Conservation (phyloP, 2,329 filamentous ascomycete genomes). For the Colletotrichum noveboracense region DNA sequence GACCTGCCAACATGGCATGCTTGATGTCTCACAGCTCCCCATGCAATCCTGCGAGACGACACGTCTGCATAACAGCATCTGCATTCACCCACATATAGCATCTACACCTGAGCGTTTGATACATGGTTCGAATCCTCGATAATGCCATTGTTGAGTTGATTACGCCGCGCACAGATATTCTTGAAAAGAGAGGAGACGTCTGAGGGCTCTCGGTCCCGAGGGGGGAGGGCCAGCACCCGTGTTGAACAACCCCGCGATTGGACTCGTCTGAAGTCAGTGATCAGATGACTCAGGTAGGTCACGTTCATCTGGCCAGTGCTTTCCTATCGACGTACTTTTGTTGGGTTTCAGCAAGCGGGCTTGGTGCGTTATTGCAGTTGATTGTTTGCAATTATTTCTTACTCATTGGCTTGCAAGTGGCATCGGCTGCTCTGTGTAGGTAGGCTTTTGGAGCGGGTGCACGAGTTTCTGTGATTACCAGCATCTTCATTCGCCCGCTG, state of each 20-base stretch:
- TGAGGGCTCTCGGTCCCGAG: not conserved
- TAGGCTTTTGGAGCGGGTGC: no score
- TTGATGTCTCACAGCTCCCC: not conserved
- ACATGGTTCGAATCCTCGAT: not conserved
- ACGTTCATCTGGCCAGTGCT: not conserved
- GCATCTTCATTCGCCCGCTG: no score
- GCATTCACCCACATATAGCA: fast-evolving
- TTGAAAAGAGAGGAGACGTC: not conserved
- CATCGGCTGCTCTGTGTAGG: no score
- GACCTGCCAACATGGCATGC: not conserved
- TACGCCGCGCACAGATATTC: not conserved
- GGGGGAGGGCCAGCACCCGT: not conserved
- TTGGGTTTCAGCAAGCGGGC: fast-evolving
- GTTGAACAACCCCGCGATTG: not conserved
- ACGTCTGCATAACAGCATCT: not conserved
- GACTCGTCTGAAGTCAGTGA: not conserved
- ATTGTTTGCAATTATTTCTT: no score
- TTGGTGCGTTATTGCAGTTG: not conserved
- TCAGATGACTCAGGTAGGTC: not conserved
- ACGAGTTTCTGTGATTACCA: no score
- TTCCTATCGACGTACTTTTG: fast-evolving
- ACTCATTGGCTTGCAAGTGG: fast-evolving
- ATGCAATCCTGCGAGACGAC: not conserved
- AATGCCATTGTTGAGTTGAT: not conserved
- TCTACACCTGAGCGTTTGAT: not conserved